Evolutionary conservation across 148 eudicot genomes (phyloP).

Genomic region (Beta vulgaris): DNA sequence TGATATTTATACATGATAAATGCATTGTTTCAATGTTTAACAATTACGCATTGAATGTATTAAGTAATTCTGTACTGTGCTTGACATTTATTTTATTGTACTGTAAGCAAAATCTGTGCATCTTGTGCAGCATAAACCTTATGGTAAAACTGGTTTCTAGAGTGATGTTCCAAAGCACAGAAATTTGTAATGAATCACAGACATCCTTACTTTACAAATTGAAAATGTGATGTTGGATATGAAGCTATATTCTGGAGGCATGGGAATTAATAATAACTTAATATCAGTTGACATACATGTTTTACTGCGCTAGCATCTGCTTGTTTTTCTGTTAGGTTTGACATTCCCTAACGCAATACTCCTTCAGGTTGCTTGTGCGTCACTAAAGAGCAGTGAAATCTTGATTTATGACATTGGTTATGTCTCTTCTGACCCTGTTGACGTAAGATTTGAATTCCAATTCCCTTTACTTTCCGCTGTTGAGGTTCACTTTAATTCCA

Average conservation of each 20-base stretch:
- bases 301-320: background rate
- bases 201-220: background rate
- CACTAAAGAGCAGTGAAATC: constrained; percentile 55
- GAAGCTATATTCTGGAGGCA: too few relatives aligned
- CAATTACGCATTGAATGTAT: background rate
- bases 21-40: background rate
- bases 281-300: background rate
- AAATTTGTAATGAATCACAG: background rate
- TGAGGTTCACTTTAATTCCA: background rate
- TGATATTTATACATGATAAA: background rate
- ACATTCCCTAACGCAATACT: constrained; percentile 15
- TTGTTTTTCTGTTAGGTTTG: constrained; percentile 2
- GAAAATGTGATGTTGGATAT: too few relatives aligned
- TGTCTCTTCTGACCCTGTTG: constrained; percentile 64
- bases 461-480: background rate
- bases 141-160: background rate
- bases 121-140: background rate
- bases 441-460: constrained; percentile 40
- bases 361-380: constrained; percentile 81
- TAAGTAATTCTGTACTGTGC: background rate
- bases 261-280: too few relatives aligned
- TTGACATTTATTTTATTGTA: background rate
- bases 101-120: background rate
- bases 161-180: background rate
- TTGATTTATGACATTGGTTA: constrained; percentile 76